Conservation (phyloP, 371 early-diverging fungal species). For the Batrachochytrium dendrobatidis region DNA sequence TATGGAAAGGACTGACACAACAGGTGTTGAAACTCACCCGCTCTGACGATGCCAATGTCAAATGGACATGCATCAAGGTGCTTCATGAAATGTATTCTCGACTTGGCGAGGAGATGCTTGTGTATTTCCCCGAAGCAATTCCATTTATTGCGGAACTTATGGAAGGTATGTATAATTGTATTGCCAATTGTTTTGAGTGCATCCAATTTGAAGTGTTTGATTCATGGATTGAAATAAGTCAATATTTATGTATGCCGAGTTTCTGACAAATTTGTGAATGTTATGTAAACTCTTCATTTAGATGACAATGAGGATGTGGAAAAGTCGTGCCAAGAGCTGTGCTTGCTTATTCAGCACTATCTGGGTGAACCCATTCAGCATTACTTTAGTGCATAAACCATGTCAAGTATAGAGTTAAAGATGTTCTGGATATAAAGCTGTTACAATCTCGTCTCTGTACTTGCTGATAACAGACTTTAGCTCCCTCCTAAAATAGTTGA, state of each 20-base stretch:
- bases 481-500: conserved; percentile 5
- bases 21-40: conserved; percentile 70
- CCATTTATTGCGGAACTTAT: conserved; percentile 91
- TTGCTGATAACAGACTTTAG: conserved; percentile 3
- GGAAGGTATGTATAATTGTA: conserved; percentile 48
- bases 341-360: conserved; percentile 76
- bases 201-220: no score
- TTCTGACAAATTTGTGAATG: conserved; percentile 14
- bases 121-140: conserved; percentile 89
- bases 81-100: conserved; percentile 74
- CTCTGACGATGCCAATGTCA: conserved; percentile 50
- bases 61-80: conserved; percentile 63
- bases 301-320: conserved; percentile 61
- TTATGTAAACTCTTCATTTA: no score
- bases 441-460: conserved; percentile 10
- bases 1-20: conserved; percentile 85
- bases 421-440: conserved; percentile 2
- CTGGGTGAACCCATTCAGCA: conserved; percentile 62
- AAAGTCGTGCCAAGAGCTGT: conserved; percentile 69
- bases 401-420: background rate
- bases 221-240: no score
- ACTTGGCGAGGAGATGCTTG: conserved; percentile 86
- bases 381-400: conserved; percentile 15
- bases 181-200: conserved; percentile 16
- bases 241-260: conserved; percentile 32